phyloP scores from a whole-genome alignment of 768 basidiomycete genomes.

The Cystobasidium tubakii region DNA sequence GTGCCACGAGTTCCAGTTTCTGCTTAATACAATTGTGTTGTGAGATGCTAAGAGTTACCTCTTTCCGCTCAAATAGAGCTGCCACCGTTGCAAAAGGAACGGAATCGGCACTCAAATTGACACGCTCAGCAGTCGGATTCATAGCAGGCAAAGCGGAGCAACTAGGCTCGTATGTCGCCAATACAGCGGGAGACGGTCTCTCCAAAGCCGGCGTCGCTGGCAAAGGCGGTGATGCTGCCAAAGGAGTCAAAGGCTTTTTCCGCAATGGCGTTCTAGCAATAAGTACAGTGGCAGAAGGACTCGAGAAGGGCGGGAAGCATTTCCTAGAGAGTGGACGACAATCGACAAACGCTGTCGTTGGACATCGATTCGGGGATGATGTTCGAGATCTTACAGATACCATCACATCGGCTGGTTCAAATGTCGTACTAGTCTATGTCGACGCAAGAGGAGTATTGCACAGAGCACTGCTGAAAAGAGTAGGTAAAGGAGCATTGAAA shows the following conservation, averaged over 20 bases:
- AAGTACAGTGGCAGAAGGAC: constrained; percentile 14
- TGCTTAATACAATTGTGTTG: no score
- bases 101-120: constrained; percentile 9
- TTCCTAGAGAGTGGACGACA: constrained; percentile 24
- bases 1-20: background rate
- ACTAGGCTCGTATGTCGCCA: constrained; percentile 15
- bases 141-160: constrained; percentile 30
- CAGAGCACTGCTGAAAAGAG: constrained; percentile 21
- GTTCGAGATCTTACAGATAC: constrained; percentile 21
- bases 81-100: constrained; percentile 11
- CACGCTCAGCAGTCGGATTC: constrained; percentile 17
- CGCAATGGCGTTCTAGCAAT: background rate
- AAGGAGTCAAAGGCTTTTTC: constrained; percentile 8
- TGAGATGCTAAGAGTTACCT: no score
- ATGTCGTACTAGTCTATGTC: constrained; percentile 34
- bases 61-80: background rate
- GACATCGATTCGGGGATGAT: constrained; percentile 28
- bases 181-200: background rate
- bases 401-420: constrained; percentile 22
- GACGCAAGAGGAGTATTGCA: constrained; percentile 33
- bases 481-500: constrained; percentile 31
- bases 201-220: background rate
- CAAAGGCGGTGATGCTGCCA: background rate
- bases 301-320: constrained; percentile 28
- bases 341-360: constrained; percentile 27